Evolutionary conservation across 2,329 filamentous ascomycete genomes (phyloP).

Genomic region (Davidsoniella eucalypti): DNA sequence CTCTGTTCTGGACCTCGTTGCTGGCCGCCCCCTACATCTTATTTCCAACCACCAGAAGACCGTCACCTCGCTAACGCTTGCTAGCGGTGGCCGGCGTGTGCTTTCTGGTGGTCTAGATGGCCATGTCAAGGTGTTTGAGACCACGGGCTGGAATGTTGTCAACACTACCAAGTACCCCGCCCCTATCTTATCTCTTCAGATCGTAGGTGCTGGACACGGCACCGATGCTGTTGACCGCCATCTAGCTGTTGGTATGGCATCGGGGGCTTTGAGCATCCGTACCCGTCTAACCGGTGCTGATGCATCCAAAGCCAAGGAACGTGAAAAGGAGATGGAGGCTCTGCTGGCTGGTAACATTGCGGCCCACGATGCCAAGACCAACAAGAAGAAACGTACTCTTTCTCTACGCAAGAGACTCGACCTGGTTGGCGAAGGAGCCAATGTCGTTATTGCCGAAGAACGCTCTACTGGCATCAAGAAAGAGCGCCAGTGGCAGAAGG

Average conservation of each 20-base stretch:
- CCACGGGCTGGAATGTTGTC: conserved; percentile 89
- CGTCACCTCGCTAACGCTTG: conserved; percentile 71
- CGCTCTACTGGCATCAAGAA: conserved; percentile 31
- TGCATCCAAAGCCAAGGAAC: conserved; percentile 57
- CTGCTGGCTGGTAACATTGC: conserved; percentile 63
- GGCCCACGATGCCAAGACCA: conserved; percentile 54
- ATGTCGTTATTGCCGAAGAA: conserved; percentile 73
- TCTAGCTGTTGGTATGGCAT: conserved; percentile 86
- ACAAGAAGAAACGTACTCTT: conserved; percentile 46
- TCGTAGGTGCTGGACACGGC: conserved; percentile 35
- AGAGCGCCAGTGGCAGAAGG: conserved; percentile 62
- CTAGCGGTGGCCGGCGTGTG: conserved; percentile 63
- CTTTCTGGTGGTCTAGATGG: conserved; percentile 84
- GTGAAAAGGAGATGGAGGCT: conserved; percentile 71
- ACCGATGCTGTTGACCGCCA: conserved; percentile 62
- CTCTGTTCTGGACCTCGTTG: conserved; percentile 81
- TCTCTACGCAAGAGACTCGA: conserved; percentile 45
- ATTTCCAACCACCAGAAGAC: conserved; percentile 96
- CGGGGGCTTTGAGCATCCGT: conserved; percentile 75
- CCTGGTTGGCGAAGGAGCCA: conserved; percentile 66
- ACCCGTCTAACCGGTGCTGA: conserved; percentile 76
- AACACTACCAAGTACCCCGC: conserved; percentile 84
- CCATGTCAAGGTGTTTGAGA: conserved; percentile 95
- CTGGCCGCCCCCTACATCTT: conserved; percentile 70
- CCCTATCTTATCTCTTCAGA: conserved; percentile 69